These are phyloP conservation scores for Solanum hybrid DNA, from an alignment of 305 asterid genomes.

Conservation along the genomic window DNA sequence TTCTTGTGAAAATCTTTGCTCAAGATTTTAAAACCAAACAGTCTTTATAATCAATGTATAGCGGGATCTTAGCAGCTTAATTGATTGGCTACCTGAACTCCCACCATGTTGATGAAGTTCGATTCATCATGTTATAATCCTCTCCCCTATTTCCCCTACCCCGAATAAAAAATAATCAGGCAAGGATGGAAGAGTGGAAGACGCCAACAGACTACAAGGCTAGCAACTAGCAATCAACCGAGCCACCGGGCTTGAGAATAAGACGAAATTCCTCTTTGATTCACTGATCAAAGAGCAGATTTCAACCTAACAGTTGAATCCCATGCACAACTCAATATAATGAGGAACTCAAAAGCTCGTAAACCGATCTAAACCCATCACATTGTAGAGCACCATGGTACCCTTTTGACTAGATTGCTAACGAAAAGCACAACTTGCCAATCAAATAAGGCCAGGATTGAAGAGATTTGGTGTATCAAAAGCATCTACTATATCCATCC, in stretches of 20 bases:
- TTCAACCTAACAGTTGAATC: background rate
- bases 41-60: background rate
- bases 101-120: fast-evolving
- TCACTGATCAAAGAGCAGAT: constrained; percentile 15
- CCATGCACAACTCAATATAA: background rate
- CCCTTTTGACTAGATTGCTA: background rate
- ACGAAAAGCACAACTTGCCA: background rate
- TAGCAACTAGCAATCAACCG: background rate
- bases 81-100: background rate
- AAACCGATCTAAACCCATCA: background rate
- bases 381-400: background rate
- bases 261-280: constrained; percentile 26
- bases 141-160: too few relatives aligned
- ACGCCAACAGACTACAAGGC: too few relatives aligned
- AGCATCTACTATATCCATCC: background rate
- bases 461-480: background rate
- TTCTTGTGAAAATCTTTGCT: background rate
- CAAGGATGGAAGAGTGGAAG: too few relatives aligned
- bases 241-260: constrained; percentile 18
- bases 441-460: background rate
- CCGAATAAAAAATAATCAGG: background rate
- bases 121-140: too few relatives aligned
- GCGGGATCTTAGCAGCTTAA: fast-evolving
- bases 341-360: background rate
- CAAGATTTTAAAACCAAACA: background rate